These are phyloP conservation scores for Fusarium goolgardi DNA, from an alignment of 2,329 filamentous ascomycete species.

Conservation along the genomic window DNA sequence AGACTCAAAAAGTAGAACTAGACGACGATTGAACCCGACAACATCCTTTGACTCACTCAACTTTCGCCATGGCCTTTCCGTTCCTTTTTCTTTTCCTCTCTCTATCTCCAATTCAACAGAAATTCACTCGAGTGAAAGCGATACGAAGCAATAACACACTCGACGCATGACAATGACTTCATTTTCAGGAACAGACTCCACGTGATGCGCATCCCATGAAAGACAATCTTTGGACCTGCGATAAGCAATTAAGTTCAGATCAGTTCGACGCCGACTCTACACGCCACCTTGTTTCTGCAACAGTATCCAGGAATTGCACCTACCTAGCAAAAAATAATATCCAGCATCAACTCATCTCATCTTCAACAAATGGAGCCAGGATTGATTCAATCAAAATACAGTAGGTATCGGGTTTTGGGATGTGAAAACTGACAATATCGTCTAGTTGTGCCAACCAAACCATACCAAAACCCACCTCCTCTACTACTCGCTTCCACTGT, in stretches of 20 bases:
- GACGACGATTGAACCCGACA: slow-evolving; percentile 36
- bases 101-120: neutral
- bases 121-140: slow-evolving; percentile 13
- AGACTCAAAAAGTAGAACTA: slow-evolving; percentile 22
- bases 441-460: slow-evolving; percentile 18
- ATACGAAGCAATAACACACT: slow-evolving; percentile 17
- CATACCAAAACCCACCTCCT: neutral
- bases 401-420: slow-evolving; percentile 39
- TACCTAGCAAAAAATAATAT: slow-evolving; percentile 9
- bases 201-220: slow-evolving; percentile 33
- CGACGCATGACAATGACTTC: slow-evolving; percentile 27
- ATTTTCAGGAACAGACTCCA: slow-evolving; percentile 31
- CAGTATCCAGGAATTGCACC: slow-evolving; percentile 16
- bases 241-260: slow-evolving; percentile 21
- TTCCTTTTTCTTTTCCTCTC: neutral
- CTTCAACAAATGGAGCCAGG: neutral
- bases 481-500: neutral
- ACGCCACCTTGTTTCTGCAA: slow-evolving; percentile 7
- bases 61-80: slow-evolving; percentile 1
- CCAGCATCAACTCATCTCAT: slow-evolving; percentile 1
- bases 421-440: slow-evolving; percentile 33
- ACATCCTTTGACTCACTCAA: slow-evolving; percentile 13
- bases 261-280: slow-evolving; percentile 42
- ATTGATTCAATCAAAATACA: neutral
- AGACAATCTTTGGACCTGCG: neutral